These are phyloP conservation scores for Neurospora pannonica DNA, from an alignment of 495 filamentous ascomycete genomes.

Conservation along the genomic window DNA sequence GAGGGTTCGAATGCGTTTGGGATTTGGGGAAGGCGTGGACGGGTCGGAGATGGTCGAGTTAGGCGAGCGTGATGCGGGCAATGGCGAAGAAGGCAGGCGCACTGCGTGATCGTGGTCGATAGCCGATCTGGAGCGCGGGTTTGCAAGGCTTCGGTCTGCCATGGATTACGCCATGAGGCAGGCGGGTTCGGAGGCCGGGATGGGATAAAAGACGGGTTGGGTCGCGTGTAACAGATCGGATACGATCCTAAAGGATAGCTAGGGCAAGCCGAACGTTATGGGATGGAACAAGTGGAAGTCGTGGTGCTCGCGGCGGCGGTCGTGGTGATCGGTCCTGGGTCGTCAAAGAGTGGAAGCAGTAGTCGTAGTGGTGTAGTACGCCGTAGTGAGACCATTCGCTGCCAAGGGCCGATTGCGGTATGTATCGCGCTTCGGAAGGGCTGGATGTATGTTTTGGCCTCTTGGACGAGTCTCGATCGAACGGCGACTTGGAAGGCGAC, in stretches of 20 bases:
- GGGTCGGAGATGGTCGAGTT: slow-evolving; percentile 7
- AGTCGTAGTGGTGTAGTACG: background rate
- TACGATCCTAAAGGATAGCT: background rate
- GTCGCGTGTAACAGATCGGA: background rate
- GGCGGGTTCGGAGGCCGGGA: slow-evolving; percentile 15
- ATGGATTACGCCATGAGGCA: slow-evolving; percentile 49
- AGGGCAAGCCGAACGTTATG: background rate
- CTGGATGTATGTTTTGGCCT: background rate
- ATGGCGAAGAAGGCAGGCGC: slow-evolving; percentile 25
- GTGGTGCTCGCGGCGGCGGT: background rate
- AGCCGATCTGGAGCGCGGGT: slow-evolving; percentile 43
- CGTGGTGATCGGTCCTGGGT: background rate
- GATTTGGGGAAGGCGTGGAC: slow-evolving; percentile 5
- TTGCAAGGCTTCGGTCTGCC: slow-evolving; percentile 47
- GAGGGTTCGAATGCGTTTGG: background rate
- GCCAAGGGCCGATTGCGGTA: background rate
- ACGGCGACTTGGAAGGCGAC: background rate
- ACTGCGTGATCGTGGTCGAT: slow-evolving; percentile 37
- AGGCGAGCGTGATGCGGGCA: slow-evolving; percentile 1
- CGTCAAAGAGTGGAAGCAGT: background rate
- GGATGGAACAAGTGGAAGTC: background rate
- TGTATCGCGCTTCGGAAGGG: background rate
- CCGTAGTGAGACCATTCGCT: background rate
- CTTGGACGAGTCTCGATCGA: background rate
- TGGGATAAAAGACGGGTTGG: background rate